Base-by-base conservation (phyloP, 352 stramenopile genomes). In the Globisporangium emineosum region DNA sequence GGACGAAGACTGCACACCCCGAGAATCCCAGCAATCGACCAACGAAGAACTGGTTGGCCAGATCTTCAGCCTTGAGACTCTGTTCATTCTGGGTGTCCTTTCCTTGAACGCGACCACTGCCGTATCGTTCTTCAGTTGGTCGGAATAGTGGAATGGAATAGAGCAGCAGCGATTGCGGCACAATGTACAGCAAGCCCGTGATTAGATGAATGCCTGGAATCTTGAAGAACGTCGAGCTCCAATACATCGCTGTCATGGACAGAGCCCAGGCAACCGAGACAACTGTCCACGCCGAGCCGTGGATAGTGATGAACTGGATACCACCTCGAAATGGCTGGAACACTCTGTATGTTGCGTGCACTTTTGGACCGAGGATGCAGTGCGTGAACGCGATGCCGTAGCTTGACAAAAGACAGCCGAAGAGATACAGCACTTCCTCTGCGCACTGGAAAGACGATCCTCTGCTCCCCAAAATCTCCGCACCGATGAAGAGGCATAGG, bases 231-330 rank as follows among this genome's bases (percentile, higher is more conserved):
- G 76, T 55, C 0, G 69, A 55, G n/a, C 62, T 75, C 74, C 76
- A 85, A 56, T 83, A 83, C 1, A 88, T 62, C 2, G 74, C 73
- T 2, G 75, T 82, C 57, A 62, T 79, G 1, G 76, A 67, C 17
- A 79, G 60, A 2, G 75, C 62, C 76, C 70, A 82, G 0, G 67
- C 75, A 7, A 86, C 64, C 9, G 63, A 70, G 5, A 71, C 67
- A 2, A 88, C 57, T n/a, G 78, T 83, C 78, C 78, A 88, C 6
- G 65, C 78, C 4, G 75, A 77, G 33, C 78, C 75, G 62, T 88
- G 78, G 15, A 77, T 72, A 1, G 78, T 81, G 37, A 83, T 68
- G 53, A 88, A 88, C 4, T 70, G 64, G 25, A 83, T 65, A 0
- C 78, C 78, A 5, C 78, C 78, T 47, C 64, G 60, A 30, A 88